These are phyloP conservation scores for Eucalyptus melliodora DNA, from an alignment of 345 rosid species.

Conservation along the genomic window DNA sequence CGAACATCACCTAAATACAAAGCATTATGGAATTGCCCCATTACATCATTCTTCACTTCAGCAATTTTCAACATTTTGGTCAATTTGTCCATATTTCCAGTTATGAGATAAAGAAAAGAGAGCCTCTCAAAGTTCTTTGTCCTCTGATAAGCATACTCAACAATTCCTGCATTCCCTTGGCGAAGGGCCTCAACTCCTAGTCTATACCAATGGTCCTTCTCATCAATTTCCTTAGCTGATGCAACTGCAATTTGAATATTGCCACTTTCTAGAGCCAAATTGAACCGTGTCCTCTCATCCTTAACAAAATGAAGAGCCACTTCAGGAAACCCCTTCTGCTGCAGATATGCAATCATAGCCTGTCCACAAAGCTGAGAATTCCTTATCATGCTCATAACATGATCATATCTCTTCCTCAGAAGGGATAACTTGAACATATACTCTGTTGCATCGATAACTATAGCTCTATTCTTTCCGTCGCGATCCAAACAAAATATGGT, in stretches of 20 bases:
- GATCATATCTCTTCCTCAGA: constrained; percentile 69
- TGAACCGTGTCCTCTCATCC: constrained; percentile 89
- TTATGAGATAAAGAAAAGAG: constrained; percentile 83
- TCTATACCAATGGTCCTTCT: constrained; percentile 88
- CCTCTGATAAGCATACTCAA: constrained; percentile 93
- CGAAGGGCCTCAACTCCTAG: constrained; percentile 98
- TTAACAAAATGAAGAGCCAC: constrained; percentile 97
- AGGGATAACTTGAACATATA: constrained; percentile 82
- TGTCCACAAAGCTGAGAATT: constrained; percentile 94
- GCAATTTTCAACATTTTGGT: constrained; percentile 92
- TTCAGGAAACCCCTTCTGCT: constrained; percentile 96
- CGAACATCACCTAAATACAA: constrained; percentile 79
- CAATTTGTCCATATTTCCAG: constrained; percentile 79
- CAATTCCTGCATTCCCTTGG: constrained; percentile 89
- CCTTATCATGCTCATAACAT: constrained; percentile 95
- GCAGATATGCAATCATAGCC: constrained; percentile 94
- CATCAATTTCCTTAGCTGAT: constrained; percentile 90
- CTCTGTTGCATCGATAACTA: constrained; percentile 73
- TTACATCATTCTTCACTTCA: constrained; percentile 81
- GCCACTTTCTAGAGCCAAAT: constrained; percentile 92
- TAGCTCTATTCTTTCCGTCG: constrained; percentile 66
- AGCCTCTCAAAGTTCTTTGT: constrained; percentile 95
- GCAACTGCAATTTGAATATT: constrained; percentile 94
- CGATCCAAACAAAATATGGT: constrained; percentile 75
- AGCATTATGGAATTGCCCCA: constrained; percentile 98